Evolutionary conservation across 73 alveolate genomes (phyloP).

Genomic region (Blepharisma stoltei): DNA sequence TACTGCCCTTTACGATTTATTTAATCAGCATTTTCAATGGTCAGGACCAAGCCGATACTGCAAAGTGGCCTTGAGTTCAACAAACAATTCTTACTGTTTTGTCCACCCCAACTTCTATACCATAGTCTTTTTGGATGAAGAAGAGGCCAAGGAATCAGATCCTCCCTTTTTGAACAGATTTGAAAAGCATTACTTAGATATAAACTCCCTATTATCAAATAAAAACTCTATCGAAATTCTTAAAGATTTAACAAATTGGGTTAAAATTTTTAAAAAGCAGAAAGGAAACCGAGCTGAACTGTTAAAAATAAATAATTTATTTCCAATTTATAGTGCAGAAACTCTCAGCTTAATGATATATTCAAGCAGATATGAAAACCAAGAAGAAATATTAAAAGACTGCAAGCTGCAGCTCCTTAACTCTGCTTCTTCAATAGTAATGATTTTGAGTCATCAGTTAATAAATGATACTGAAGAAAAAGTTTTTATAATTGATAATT

Average conservation of each 20-base stretch:
- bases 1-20: background rate
- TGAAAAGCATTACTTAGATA: background rate
- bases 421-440: background rate
- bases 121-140: background rate
- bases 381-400: background rate
- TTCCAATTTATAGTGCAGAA: slow-evolving; percentile 15
- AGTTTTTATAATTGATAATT: background rate
- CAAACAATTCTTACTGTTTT: background rate
- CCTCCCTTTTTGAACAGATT: background rate
- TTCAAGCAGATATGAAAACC: background rate
- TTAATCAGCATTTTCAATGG: background rate
- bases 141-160: background rate
- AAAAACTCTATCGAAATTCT: background rate
- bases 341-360: background rate
- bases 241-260: background rate
- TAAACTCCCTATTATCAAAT: background rate
- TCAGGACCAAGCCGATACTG: background rate
- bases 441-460: background rate
- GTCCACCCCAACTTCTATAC: background rate
- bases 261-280: background rate
- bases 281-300: background rate
- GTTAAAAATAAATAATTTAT: background rate
- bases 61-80: background rate
- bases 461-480: background rate
- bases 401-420: background rate